Conservation (phyloP, 768 basidiomycete species). For the Leucosporidium scottii region DNA sequence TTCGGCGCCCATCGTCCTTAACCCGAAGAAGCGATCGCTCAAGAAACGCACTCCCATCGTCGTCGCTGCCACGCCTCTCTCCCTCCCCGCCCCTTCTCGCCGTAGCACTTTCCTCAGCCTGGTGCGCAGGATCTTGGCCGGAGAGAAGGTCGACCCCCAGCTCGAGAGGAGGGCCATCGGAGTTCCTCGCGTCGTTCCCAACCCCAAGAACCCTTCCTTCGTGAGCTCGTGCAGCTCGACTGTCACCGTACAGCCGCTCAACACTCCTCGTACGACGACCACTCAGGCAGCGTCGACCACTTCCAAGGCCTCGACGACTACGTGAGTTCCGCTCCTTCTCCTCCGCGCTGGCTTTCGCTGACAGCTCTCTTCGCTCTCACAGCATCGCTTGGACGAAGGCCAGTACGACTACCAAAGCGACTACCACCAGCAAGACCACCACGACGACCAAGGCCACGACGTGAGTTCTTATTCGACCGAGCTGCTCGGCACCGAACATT, state of each 20-base stretch:
- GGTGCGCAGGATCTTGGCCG: no score
- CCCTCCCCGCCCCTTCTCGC: slow-evolving; percentile 9
- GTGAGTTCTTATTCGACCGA: neutral
- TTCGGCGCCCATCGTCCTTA: slow-evolving; percentile 2
- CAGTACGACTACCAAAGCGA: neutral
- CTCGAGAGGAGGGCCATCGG: slow-evolving; percentile 7
- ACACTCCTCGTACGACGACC: neutral
- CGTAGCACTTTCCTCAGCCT: neutral
- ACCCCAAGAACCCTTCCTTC: slow-evolving; percentile 27
- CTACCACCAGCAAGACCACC: slow-evolving; percentile 5
- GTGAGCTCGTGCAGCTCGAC: neutral
- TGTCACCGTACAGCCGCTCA: neutral
- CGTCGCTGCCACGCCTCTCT: slow-evolving; percentile 4
- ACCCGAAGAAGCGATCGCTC: slow-evolving; percentile 21
- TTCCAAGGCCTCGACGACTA: neutral
- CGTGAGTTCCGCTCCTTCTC: slow-evolving; percentile 11
- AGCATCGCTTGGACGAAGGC: neutral
- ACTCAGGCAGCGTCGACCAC: neutral
- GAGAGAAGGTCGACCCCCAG: no score
- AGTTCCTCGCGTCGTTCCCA: slow-evolving; percentile 14
- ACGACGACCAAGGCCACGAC: slow-evolving; percentile 12
- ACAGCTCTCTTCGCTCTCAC: neutral
- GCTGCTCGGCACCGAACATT: neutral
- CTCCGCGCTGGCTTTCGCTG: slow-evolving; percentile 5
- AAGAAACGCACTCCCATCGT: slow-evolving; percentile 18